Evolutionary conservation across 2,329 filamentous ascomycete species (phyloP).

Genomic region (Dryadomyces quercus-mongolicae): DNA sequence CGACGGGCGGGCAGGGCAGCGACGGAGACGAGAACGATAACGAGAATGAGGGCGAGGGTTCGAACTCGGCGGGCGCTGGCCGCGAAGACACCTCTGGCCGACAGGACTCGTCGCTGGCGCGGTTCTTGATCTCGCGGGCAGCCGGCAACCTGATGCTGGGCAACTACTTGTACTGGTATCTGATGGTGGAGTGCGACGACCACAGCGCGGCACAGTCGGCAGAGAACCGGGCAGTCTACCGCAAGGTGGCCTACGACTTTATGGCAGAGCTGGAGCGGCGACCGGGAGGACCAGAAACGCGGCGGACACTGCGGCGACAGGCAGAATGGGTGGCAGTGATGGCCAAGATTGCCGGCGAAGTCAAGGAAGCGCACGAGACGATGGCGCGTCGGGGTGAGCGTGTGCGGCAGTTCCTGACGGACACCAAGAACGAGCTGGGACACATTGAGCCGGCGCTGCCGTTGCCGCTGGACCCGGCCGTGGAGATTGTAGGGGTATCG

Average conservation of each 20-base stretch:
- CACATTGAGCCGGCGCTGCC: constrained; percentile 77
- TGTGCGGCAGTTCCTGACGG: constrained; percentile 71
- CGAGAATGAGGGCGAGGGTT: not conserved
- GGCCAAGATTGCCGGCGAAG: constrained; percentile 78
- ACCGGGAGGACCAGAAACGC: constrained; percentile 56
- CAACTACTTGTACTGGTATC: constrained; percentile 95
- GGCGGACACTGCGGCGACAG: constrained; percentile 70
- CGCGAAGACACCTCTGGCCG: not conserved
- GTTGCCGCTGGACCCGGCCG: constrained; percentile 74
- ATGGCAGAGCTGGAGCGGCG: constrained; percentile 74
- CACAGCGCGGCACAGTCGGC: constrained; percentile 57
- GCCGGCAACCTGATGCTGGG: constrained; percentile 81
- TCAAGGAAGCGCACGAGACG: constrained; percentile 68
- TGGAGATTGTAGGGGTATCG: constrained; percentile 66
- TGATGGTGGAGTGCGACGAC: constrained; percentile 96
- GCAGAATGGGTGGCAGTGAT: constrained; percentile 81
- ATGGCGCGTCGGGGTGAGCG: constrained; percentile 71
- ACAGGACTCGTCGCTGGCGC: constrained; percentile 51
- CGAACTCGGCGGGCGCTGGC: not conserved
- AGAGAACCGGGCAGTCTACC: constrained; percentile 74
- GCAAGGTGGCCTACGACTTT: constrained; percentile 90
- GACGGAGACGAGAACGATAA: not conserved
- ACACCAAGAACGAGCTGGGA: constrained; percentile 81
- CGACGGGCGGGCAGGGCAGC: constrained; percentile 32
- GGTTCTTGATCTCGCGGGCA: constrained; percentile 79